Evolutionary conservation across 768 basidiomycete species (phyloP), one percentile per base, ranked within the genome.

Genomic region (Suillus fuscotomentosus): DNA sequence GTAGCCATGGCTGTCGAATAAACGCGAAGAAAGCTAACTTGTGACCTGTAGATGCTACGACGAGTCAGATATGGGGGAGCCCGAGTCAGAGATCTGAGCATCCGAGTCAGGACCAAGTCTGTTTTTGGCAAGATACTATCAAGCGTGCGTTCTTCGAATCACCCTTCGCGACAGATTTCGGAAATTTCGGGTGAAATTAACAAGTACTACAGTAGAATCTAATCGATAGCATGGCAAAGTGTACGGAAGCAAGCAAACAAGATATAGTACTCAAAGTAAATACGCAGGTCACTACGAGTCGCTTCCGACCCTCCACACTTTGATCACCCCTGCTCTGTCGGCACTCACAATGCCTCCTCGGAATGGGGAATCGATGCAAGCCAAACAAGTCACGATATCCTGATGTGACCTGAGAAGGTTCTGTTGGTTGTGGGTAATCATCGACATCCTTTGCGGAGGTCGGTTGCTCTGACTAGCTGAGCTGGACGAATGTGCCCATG

Each of bases 291-390:
- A 62, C 68, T 45, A 45, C 20, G 70, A 77, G 39, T 84, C 84
- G 53, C 78, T 71, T 24, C 92, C 91, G 24, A 92, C 84, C 64
- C 88, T 83, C 91, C 91, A 99, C 0, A 97, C 91, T 75, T 97
- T 98, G 68, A 99, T 84, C 22, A 89, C 88, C 3, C 97, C 97
- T 24, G 89, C 83, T 55, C 94, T 83, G 74, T 99, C 97, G 2
- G 92, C 97, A 67, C 91, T 95, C n/a, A 98, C 85, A 54, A 97
- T 84, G 1, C 94, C 92, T 31, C 94, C 95, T 62, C 92, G 85
- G 77, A 98, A 98, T 1, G 97, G 95, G 1, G 95, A 90, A 67
- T 97, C 94, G 61, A 99, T 88, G 67, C 90, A 92, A 0, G 87
- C 88, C 42, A 99, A 76, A 2, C 91, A 88, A 6, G 92, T 94